Evolutionary conservation across 495 filamentous ascomycete genomes (phyloP), one percentile per base, ranked within the genome.

Genomic region (Podospora australis): DNA sequence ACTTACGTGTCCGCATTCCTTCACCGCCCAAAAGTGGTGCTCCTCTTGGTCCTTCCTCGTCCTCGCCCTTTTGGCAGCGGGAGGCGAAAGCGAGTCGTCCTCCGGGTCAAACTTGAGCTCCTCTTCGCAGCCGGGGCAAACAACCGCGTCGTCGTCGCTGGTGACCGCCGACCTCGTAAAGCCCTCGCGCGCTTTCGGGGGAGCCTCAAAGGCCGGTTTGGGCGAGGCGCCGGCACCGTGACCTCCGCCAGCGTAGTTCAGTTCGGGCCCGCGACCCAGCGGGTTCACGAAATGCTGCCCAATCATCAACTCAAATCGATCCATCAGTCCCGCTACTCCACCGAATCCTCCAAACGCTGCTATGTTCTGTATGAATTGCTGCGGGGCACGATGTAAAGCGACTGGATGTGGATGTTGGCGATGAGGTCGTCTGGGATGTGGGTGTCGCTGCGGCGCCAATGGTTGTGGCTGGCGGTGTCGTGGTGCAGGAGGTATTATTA

Each of bases 11-110:
- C 72, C 72, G 48, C 72, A 75, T 3, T 62, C 60, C 53, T 72
- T 74, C 23, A 75, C 59, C 0, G 70, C 71, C 71, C 71, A 75
- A 50, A 75, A 74, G 43, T 72, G 63, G 40, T 75, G 71, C 48
- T 73, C 70, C 28, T 68, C 71, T 13, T 56, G 55, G 28, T 71
- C 67, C 52, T 71, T 73, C 44, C 58, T 64, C 4, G 58, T 63
- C 9, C 66, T 56, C 7, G 56, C 40, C 48, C 64, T 71, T 64
- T 68, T 73, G 5, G 50, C 21, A 0, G 69, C 59, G 13, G 57
- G 60, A 1, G 50, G 19, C 8, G n/a, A 11, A n/a, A 8, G 21
- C 14, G 23, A 40, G 21, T n/a, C 50, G 22, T 50, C 49, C 3
- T 69, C 62, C 7, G 68, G 69, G 29, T 74, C 68, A 35, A 72